Base-by-base conservation (phyloP, 345 rosid species). In the Firmiana major region DNA sequence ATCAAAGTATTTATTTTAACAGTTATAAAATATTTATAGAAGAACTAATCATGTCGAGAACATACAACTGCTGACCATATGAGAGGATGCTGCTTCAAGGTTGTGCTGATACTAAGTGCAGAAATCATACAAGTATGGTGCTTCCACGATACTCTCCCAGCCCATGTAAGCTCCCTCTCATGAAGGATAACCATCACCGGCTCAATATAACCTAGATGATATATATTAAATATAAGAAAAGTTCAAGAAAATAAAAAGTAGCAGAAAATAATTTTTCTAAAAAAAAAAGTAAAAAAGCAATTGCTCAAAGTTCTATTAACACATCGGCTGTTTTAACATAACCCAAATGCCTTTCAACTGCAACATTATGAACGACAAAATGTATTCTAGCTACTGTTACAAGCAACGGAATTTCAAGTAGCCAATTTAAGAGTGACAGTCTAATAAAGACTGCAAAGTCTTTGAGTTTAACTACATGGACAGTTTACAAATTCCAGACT, bases 181-280 rank as follows among this genome's bases (percentile, higher is more conserved):
- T 96, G 99, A 85, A 96, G 98, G 84, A 93, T 85, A 81, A 93
- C 94, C 91, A 93, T 85, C 86, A 93, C 94, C 71, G 97, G 99
- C 86, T 93, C 98, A 83, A 96, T 96, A 83, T 93, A 93, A 81
- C 97, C 99, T 96, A 81, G 77, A 80, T 64, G 76, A 77, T 42
- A 73, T 24, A 89, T 70, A 22, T 46, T 67, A 81, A 63, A 87
- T 63, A 53, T n/a, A 73, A 77, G 64, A 75, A 70, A 68, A 69
- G 40, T 73, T 68, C 72, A 69, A 74, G 66, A 63, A 72, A 80
- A 74, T 26, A 65, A 68, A 80, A 78, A 73, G 69, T 45, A 19
- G 60, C 65, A 42, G 28, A 48, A 48, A 66, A 36, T 10, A 12
- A 62, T 67, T 24, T 38, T 42, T 12, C 6, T 2, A n/a, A 11